A percentile compares a stretch with the other conserved stretches of the same genome.
phyloP scores from a whole-genome alignment of 192 early-diverging fungal species.

The Diversispora eburnea region DNA sequence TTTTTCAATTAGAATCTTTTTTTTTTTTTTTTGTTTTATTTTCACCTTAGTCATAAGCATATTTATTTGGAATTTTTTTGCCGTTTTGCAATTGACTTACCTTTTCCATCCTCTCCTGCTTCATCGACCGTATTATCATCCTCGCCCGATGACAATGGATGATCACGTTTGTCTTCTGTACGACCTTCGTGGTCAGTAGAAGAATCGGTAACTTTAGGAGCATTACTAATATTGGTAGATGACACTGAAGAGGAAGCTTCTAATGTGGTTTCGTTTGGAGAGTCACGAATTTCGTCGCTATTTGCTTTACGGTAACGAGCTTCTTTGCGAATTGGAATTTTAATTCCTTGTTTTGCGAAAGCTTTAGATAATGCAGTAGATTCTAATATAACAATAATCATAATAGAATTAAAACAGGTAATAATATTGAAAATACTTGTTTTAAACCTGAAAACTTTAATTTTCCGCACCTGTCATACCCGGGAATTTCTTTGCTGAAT shows the following conservation, averaged over 20 bases:
- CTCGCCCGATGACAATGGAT: not conserved
- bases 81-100: not conserved
- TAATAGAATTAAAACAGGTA: too few species aligned
- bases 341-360: slow-evolving; percentile 74
- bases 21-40: too few species aligned
- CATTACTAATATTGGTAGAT: not conserved
- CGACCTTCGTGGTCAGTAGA: not conserved
- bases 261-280: not conserved
- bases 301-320: slow-evolving; percentile 19
- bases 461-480: slow-evolving; percentile 60
- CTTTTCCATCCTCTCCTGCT: not conserved
- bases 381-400: slow-evolving; percentile 39
- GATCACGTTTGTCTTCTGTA: not conserved
- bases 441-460: not conserved
- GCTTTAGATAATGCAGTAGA: slow-evolving; percentile 70
- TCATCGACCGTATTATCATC: not conserved
- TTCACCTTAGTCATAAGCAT: too few species aligned
- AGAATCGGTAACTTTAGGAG: not conserved
- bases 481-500: slow-evolving; percentile 74
- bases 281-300: not conserved
- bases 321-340: slow-evolving; percentile 71
- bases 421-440: not conserved
- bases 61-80: not conserved
- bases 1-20: too few species aligned
- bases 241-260: not conserved